Conservation (phyloP, 2,329 filamentous ascomycete species). For the Sphaerulina populicola region DNA sequence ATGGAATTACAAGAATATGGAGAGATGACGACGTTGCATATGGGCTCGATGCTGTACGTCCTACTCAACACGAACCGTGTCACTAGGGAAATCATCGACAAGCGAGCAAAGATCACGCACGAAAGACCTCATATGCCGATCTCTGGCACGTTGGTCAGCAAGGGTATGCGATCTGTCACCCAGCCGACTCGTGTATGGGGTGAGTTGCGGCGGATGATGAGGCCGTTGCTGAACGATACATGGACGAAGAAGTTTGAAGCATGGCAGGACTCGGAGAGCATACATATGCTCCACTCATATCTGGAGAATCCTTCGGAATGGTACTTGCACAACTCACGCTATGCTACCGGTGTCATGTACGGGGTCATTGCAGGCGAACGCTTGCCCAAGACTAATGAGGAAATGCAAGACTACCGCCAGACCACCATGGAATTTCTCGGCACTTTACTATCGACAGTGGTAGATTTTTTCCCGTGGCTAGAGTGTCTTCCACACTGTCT, state of each 20-base stretch:
- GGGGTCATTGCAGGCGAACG: constrained; percentile 7
- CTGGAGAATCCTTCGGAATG: background rate
- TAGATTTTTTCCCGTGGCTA: constrained; percentile 13
- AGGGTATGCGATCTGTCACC: constrained; percentile 12
- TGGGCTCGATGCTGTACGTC: constrained; percentile 11
- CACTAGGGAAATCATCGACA: constrained; percentile 11
- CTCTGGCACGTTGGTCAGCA: constrained; percentile 8
- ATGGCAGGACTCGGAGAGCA: constrained; percentile 12
- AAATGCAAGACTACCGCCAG: constrained; percentile 9
- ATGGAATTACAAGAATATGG: constrained; percentile 3
- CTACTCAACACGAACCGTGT: constrained; percentile 13
- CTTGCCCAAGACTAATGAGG: constrained; percentile 6
- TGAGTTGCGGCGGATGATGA: constrained; percentile 9
- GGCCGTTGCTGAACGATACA: constrained; percentile 7
- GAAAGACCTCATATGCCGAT: constrained; percentile 14
- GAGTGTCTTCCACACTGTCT: background rate
- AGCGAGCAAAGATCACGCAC: constrained; percentile 10
- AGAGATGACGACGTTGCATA: constrained; percentile 12
- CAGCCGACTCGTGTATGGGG: constrained; percentile 8
- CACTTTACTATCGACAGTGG: constrained; percentile 5
- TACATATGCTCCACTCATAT: constrained; percentile 6
- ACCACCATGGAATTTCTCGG: constrained; percentile 12
- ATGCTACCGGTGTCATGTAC: constrained; percentile 12
- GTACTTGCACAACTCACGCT: constrained; percentile 9
- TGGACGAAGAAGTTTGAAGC: constrained; percentile 10